Evolutionary conservation across 192 early-diverging fungal genomes (phyloP), one percentile per base, ranked within the genome.

Genomic region (Coemansia sp.): DNA sequence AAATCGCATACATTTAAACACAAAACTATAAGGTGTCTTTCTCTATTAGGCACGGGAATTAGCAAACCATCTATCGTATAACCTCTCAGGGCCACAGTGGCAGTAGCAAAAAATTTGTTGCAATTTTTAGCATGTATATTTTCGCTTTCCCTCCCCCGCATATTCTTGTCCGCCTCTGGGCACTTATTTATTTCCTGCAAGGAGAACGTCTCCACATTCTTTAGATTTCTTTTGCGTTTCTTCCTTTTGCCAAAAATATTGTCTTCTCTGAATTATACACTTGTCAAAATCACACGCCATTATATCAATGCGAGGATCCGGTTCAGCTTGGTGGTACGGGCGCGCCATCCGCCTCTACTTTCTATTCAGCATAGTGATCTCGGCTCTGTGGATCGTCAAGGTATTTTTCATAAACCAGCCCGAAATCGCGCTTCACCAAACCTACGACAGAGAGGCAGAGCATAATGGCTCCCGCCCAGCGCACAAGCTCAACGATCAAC

Each of bases 321-420:
- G 48, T 44, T 50, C 70, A 23, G 75, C 63, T 28, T 79, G 75
- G 75, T 79, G 75, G 75, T 79, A 72, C 48, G 70, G 75, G 27
- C 65, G 75, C 3, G 75, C 75, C 10, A 69, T 79, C 11, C 70
- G 71, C 34, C 29, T 79, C 23, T 79, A 79, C 17, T 73, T 79
- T 50, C 11, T 54, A 47, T 59, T 79, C 14, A 79, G 76, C 40
- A 48, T 79, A 8, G 27, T 55, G 1, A 52, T 72, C 33, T 79
- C 76, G 0, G 47, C 61, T 3, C 37, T 67, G 9, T 79, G 76
- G 76, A 55, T 79, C 3, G 40, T 48, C 47, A 67, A 63, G 23
- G 30, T 73, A 0, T 41, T 65, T n/a, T 67, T 67, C 34, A 44
- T 50, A 14, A 34, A 41, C 34, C 20, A n/a, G 14, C 42, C 44